phyloP scores from a whole-genome alignment of 306 rosid species.

The Pterocarpus macrocarpus region DNA sequence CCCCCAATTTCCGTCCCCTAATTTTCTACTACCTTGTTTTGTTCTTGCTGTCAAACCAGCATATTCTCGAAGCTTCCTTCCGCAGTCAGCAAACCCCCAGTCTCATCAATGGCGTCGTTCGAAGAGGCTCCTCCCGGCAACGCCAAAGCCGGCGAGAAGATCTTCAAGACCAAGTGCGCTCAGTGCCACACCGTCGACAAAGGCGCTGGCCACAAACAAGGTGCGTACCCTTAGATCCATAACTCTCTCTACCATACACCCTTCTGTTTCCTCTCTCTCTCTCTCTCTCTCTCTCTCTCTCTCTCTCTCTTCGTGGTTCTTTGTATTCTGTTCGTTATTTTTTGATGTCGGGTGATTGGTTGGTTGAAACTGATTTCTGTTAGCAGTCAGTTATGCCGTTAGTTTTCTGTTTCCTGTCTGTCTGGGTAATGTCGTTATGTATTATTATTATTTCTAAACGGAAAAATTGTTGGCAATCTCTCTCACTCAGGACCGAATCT shows the following conservation, averaged over 20 bases:
- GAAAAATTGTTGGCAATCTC: background rate
- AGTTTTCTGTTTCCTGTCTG: background rate
- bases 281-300: background rate
- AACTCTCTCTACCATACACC: background rate
- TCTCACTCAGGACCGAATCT: constrained; percentile 77
- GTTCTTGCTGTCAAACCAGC: background rate
- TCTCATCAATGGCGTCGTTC: constrained; percentile 74
- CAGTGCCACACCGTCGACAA: constrained; percentile 94
- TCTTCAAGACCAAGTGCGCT: constrained; percentile 91
- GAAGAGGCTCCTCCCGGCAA: constrained; percentile 83
- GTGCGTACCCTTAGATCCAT: constrained; percentile 39
- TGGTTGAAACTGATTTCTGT: background rate
- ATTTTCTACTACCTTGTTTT: background rate
- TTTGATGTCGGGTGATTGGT: too few relatives aligned
- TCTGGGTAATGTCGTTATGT: background rate
- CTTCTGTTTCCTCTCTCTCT: background rate
- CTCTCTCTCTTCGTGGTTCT: background rate
- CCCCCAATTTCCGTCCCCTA: background rate
- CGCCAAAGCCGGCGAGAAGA: constrained; percentile 72
- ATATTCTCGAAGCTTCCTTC: constrained; percentile 14
- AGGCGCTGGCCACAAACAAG: constrained; percentile 96
- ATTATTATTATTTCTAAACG: background rate
- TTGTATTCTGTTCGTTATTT: too few relatives aligned
- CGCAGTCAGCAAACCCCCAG: background rate
- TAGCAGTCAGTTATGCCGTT: background rate